Evolutionary conservation across 1,284 basidiomycete species (phyloP).

Genomic region (Papiliotrema laurentii): DNA sequence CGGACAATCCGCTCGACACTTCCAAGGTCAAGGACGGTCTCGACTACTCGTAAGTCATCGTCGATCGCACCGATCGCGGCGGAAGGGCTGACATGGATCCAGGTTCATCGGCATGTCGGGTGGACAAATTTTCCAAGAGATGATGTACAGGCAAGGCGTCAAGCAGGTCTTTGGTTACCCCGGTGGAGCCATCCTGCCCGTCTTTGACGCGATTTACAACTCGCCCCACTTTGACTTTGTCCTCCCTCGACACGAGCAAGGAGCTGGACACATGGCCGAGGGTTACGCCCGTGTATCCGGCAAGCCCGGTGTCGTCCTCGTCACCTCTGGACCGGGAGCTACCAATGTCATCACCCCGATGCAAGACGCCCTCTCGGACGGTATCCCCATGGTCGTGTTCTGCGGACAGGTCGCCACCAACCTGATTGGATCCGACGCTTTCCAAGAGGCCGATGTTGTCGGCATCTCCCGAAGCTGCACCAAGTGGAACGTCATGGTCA

Average conservation of each 20-base stretch:
- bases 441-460: constrained; percentile 96
- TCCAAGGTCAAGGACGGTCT: constrained; percentile 30
- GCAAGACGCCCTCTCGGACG: constrained; percentile 95
- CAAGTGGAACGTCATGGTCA: constrained; percentile 99
- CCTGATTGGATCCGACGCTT: constrained; percentile 95
- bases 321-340: constrained; percentile 95
- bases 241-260: constrained; percentile 94
- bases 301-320: constrained; percentile 94
- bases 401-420: constrained; percentile 96
- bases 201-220: constrained; percentile 98
- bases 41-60: constrained; percentile 44
- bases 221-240: constrained; percentile 94
- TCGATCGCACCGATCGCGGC: no score
- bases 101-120: constrained; percentile 91
- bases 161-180: constrained; percentile 98
- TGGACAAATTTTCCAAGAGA: constrained; percentile 97
- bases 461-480: constrained; percentile 96
- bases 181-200: constrained; percentile 94
- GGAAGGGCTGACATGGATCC: no score
- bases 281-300: constrained; percentile 97
- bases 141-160: constrained; percentile 96
- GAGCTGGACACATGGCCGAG: constrained; percentile 98
- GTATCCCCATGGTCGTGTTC: constrained; percentile 92
- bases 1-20: constrained; percentile 18
- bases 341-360: constrained; percentile 97